Evolutionary conservation across 2,329 filamentous ascomycete genomes (phyloP).

Genomic region (Teratosphaeria zuluensis): DNA sequence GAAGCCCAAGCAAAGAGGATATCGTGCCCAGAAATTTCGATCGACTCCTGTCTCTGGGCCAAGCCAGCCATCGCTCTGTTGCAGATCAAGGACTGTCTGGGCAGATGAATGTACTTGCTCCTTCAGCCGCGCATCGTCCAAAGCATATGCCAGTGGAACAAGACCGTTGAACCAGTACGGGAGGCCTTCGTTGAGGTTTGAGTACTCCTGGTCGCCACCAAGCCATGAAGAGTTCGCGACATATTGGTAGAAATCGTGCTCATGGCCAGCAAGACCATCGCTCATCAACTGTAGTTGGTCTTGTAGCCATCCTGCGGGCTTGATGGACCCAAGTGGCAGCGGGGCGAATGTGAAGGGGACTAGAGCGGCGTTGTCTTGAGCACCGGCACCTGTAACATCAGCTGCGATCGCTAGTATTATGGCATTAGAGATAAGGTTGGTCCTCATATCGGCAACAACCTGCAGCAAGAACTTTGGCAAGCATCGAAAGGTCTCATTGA

Average conservation of each 20-base stretch:
- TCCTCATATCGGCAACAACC: not conserved
- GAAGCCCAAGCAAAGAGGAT: slow-evolving; percentile 42
- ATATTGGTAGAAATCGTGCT: slow-evolving; percentile 47
- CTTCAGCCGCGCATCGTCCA: slow-evolving; percentile 42
- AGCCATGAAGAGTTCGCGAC: slow-evolving; percentile 44
- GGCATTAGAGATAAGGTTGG: not conserved
- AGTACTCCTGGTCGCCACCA: slow-evolving; percentile 44
- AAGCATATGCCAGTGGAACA: slow-evolving; percentile 45
- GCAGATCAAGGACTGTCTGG: slow-evolving; percentile 40
- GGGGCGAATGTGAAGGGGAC: slow-evolving; percentile 3
- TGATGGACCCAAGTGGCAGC: slow-evolving; percentile 39
- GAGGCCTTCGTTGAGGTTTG: slow-evolving; percentile 43
- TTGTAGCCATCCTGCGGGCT: slow-evolving; percentile 43
- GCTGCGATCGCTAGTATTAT: not conserved
- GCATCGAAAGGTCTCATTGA: too few relatives aligned
- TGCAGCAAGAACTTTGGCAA: not conserved
- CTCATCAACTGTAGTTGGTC: slow-evolving; percentile 42
- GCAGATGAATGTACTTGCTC: slow-evolving; percentile 38
- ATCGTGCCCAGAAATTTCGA: slow-evolving; percentile 46
- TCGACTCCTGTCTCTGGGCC: slow-evolving; percentile 39
- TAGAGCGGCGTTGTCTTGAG: not conserved
- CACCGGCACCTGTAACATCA: not conserved
- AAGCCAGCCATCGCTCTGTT: slow-evolving; percentile 48
- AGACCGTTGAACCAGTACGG: slow-evolving; percentile 53
- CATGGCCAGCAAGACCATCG: slow-evolving; percentile 44